Base-by-base conservation (phyloP, 495 filamentous ascomycete genomes). In the Clavariopsis aquatica region DNA sequence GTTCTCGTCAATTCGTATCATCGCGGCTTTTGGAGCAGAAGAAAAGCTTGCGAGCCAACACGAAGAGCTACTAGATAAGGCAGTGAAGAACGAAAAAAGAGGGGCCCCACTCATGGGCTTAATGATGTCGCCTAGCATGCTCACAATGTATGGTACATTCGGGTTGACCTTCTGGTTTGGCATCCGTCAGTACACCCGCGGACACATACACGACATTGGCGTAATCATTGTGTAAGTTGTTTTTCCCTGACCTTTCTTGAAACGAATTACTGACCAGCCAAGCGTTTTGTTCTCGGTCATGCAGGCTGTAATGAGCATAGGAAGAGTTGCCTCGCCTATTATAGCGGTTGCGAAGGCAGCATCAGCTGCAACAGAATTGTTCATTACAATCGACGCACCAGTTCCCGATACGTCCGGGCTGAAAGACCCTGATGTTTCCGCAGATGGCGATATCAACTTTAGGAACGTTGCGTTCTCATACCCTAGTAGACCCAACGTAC, bases 1-100 rank as follows among this genome's bases (percentile, higher is more conserved):
- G 10, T 74, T 74, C 61, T 63, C 62, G 9, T 74, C 72, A 8
- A 74, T 74, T 43, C 67, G 72, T 43, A 87, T 87, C 74, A 76
- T 88, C 41, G 79, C 82, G 26, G 87, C 86, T 9, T 88, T 85
- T 61, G 85, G 86, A 20, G 86, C 85, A 0, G 84, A 88, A 65
- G 65, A 66, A 15, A 82, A 80, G 56, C 80, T 87, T 69, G 71
- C 78, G 1, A 76, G 66, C 29, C 81, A 79, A 56, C 87, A 87
- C 69, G 62, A 74, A 2, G 71, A 69, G 0, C 85, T 83, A 79
- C 76, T 90, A 5, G 79, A 84, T 38, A 82, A 86, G 60, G 81
- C 86, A 2, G 80, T 77, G 17, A 77, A 74, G 15, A 78, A 81
- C 28, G 87, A 86, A 0, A 68, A 81, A 45, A 80, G 76, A 57